Evolutionary conservation across 164 flowering plant species (phyloP).

Genomic region (Nymphaea colorata): DNA sequence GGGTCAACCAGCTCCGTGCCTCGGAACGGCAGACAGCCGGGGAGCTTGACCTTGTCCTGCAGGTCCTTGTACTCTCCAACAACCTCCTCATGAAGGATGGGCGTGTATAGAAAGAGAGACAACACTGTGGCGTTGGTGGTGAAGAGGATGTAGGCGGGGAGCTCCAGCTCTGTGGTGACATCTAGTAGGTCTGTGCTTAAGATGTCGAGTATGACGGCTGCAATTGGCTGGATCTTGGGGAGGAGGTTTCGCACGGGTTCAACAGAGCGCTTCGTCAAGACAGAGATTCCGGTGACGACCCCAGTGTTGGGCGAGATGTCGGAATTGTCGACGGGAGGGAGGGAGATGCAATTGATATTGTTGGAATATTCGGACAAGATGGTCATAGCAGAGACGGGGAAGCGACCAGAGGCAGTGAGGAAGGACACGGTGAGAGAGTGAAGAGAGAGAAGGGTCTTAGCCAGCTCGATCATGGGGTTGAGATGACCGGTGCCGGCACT

Average conservation of each 20-base stretch:
- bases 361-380: neutral
- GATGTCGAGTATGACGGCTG: slow-evolving; percentile 27
- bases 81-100: slow-evolving; percentile 15
- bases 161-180: slow-evolving; percentile 19
- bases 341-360: neutral
- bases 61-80: slow-evolving; percentile 18
- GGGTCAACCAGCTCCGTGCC: slow-evolving; percentile 22
- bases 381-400: neutral
- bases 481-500: slow-evolving; percentile 40
- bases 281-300: neutral
- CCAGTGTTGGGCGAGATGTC: neutral
- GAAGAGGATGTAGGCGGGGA: slow-evolving; percentile 27
- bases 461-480: slow-evolving; percentile 31
- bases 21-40: slow-evolving; percentile 22
- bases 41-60: slow-evolving; percentile 16
- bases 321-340: neutral
- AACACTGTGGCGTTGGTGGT: slow-evolving; percentile 21
- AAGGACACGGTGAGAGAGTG: slow-evolving; percentile 19
- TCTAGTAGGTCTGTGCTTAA: slow-evolving; percentile 28
- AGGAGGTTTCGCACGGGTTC: neutral
- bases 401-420: slow-evolving; percentile 10
- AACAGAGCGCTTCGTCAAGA: neutral
- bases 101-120: slow-evolving; percentile 17
- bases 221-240: neutral
- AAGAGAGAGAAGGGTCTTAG: slow-evolving; percentile 17